phyloP scores from a whole-genome alignment of 2,329 filamentous ascomycete species.

The Aspergillus transmontanensis region DNA sequence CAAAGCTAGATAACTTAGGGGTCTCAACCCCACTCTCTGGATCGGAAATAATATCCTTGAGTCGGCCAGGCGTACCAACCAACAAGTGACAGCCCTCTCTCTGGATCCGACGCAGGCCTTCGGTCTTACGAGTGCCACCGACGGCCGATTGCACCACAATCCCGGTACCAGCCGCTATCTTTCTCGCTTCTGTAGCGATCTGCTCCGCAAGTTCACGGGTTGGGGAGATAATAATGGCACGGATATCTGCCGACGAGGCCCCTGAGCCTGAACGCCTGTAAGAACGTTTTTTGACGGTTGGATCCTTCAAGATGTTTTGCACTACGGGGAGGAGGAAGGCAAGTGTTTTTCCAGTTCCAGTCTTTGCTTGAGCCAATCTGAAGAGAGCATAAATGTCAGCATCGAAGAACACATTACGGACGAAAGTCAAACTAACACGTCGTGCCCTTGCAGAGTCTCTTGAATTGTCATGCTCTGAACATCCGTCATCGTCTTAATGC shows the following conservation, averaged over 20 bases:
- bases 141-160: constrained; percentile 78
- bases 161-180: constrained; percentile 65
- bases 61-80: constrained; percentile 84
- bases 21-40: constrained; percentile 63
- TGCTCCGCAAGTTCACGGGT: constrained; percentile 67
- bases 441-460: constrained; percentile 74
- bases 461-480: constrained; percentile 85
- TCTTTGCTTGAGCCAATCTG: constrained; percentile 91
- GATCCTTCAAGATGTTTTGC: constrained; percentile 73
- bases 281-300: constrained; percentile 52
- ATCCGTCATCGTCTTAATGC: constrained; percentile 84
- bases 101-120: constrained; percentile 69
- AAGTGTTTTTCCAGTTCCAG: constrained; percentile 94
- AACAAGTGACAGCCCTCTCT: constrained; percentile 82
- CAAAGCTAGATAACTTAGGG: constrained; percentile 60
- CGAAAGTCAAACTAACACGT: constrained; percentile 65
- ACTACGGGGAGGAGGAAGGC: constrained; percentile 87
- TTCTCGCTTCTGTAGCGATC: constrained; percentile 71
- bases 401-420: constrained; percentile 15
- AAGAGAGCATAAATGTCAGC: constrained; percentile 20
- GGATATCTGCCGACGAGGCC: constrained; percentile 51
- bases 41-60: constrained; percentile 79
- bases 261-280: background rate
- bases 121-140: constrained; percentile 79
- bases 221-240: constrained; percentile 63